Evolutionary conservation across 495 filamentous ascomycete species (phyloP), one percentile per base, ranked within the genome.

Genomic region (Tuber microsphaerosporum): DNA sequence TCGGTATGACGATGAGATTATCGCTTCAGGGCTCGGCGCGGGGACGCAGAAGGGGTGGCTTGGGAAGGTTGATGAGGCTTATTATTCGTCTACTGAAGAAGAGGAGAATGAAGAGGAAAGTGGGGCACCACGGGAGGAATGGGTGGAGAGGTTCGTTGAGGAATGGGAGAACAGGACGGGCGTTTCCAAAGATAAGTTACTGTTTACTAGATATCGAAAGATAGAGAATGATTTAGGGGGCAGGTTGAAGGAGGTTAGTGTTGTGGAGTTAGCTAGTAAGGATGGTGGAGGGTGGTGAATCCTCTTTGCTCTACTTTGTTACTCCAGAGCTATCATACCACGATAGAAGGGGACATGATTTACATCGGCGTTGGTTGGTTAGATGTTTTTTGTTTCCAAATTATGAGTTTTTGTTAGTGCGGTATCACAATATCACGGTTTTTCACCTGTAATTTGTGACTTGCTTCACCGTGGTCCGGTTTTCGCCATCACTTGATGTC

Each of bases 151-250:
- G 22, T 79, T 74, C 20, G 26, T 74, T 16, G 76, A 51, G 77
- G 83, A 46, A 77, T 99, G 95, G 95, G 87, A 91, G 16, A 79
- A 85, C 10, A 85, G 89, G 61, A 93, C 92, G 75, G 88, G 88
- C 34, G 89, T 94, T 74, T 86, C 87, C 20, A 84, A 92, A 76
- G 89, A 91, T 31, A 93, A 88, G 77, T 84, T 99, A 80, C 88
- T 90, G 34, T 92, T 90, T 81, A 99, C 95, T 56, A 94, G 88
- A 46, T 98, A 94, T 84, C 89, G 95, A 70, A 89, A 91, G 84
- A 94, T 99, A 4, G 91, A 97, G 79, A 97, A 97, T 84, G 94
- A 97, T 84, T 92, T 99, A 17, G 94, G 94, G 65, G 96, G 14
- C 84, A 72, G 65, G 68, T n/a, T 74, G 44, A 86, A 89, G 79